Percentiles rank a stretch among this genome's conserved stretches.
Evolutionary conservation across 371 early-diverging fungal genomes (phyloP).

Genomic region (Mortierella sp.): DNA sequence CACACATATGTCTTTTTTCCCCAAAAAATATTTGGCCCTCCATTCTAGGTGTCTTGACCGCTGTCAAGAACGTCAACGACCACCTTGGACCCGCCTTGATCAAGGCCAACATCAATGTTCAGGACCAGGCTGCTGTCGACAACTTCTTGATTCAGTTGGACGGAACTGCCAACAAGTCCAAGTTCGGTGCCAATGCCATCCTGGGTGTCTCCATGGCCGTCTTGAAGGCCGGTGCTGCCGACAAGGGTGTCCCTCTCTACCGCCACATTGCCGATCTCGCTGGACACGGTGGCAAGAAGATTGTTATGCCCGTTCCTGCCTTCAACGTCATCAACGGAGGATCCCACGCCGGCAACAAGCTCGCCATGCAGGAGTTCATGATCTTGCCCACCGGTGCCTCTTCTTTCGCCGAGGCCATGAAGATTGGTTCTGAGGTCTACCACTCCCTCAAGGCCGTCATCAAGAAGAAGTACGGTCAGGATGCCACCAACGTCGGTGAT

Average conservation of each 20-base stretch:
- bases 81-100: constrained; percentile 88
- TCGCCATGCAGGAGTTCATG: constrained; percentile 99
- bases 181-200: constrained; percentile 98
- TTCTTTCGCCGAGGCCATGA: constrained; percentile 96
- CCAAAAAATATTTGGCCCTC: not conserved
- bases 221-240: constrained; percentile 95
- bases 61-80: constrained; percentile 93
- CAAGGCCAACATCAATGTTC: constrained; percentile 78
- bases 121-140: constrained; percentile 92
- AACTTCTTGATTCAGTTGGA: constrained; percentile 91
- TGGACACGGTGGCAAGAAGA: constrained; percentile 77
- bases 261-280: constrained; percentile 92
- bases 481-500: constrained; percentile 99
- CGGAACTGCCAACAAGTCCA: constrained; percentile 95
- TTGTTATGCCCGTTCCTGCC: constrained; percentile 96
- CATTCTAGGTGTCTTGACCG: constrained; percentile 85
- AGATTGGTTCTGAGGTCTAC: constrained; percentile 98
- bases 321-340: constrained; percentile 99
- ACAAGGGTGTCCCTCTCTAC: constrained; percentile 91
- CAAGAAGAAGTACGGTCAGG: constrained; percentile 98
- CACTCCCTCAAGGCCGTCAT: constrained; percentile 94
- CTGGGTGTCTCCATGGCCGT: constrained; percentile 98
- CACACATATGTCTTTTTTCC: not conserved
- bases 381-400: constrained; percentile 96
- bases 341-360: constrained; percentile 98